These are phyloP conservation scores for Trametes coccinea DNA, from an alignment of 768 basidiomycete species.

Conservation along the genomic window DNA sequence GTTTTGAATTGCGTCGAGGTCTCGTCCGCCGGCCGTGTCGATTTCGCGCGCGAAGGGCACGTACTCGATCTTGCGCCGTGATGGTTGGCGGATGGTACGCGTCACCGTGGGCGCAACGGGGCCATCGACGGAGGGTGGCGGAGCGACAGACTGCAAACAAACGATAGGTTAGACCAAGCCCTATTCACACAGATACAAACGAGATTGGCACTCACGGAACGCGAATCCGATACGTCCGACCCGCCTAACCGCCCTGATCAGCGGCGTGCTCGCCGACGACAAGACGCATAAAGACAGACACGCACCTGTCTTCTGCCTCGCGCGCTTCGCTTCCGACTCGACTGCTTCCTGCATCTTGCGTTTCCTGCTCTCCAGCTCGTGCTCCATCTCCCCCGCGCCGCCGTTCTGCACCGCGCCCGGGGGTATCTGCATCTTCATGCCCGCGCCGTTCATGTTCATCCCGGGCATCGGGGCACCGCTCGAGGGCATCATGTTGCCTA, in stretches of 20 bases:
- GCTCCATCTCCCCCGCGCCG: constrained; percentile 42
- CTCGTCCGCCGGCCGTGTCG: constrained; percentile 79
- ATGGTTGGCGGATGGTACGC: constrained; percentile 29
- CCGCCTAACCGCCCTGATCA: constrained; percentile 22
- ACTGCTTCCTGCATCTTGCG: constrained; percentile 65
- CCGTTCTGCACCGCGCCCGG: constrained; percentile 2
- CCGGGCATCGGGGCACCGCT: constrained; percentile 2
- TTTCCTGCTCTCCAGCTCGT: constrained; percentile 66
- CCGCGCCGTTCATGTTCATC: constrained; percentile 15
- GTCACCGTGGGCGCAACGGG: constrained; percentile 9
- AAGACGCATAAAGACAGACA: constrained; percentile 3
- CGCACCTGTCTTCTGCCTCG: constrained; percentile 71
- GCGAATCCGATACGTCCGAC: constrained; percentile 32
- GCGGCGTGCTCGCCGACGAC: not conserved
- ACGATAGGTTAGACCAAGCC: not conserved
- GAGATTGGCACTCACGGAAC: constrained; percentile 7
- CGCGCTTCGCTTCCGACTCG: constrained; percentile 68
- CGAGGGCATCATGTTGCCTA: constrained; percentile 11
- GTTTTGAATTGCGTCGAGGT: constrained; percentile 63
- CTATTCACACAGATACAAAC: not conserved
- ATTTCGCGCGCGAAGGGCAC: constrained; percentile 76
- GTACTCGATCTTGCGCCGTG: constrained; percentile 84
- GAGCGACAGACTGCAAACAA: constrained; percentile 25
- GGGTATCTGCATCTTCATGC: constrained; percentile 9
- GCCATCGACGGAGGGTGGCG: constrained; percentile 11